Evolutionary conservation across 192 early-diverging fungal genomes (phyloP), one percentile per base, ranked within the genome.

Genomic region (Linnemannia schmuckeri): DNA sequence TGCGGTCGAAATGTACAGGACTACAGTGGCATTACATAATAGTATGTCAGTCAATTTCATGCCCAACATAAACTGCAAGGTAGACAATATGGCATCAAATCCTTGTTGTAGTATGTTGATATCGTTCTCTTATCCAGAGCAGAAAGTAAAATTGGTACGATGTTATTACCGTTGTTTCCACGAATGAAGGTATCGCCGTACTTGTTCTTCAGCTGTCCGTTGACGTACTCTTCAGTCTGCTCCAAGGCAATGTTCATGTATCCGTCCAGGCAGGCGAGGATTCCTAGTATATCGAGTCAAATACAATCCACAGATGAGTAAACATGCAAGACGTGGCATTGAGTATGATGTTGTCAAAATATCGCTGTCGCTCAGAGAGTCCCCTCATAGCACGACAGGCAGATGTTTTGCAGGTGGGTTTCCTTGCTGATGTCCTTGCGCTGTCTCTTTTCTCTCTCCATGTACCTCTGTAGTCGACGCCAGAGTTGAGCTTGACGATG

Each of bases 171-270:
- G 88, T 98, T 98, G 90, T 99, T 99, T 76, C 98, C 98, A 15
- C 98, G 95, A 89, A 99, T 97, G 89, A 99, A 99, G 4, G 94
- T 94, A 78, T 99, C 98, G 33, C 97, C 97, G 85, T 98, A 99
- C 72, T 91, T 94, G 90, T 98, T 97, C 77, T 95, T 97, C 44
- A 97, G 89, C 74, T 95, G 91, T n/a, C 98, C 98, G 85, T 98
- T 95, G 40, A 98, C 97, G 73, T 95, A 98, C 89, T 99, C 98
- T 81, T 98, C 95, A 8, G 97, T 98, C 76, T 97, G 93, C 90
- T 98, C 98, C 86, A 99, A 77, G 18, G 97, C 98, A 91, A 99
- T 98, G 89, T 99, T 98, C 98, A 97, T 97, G 79, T 97, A 99
- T 17, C 97, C 97, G 86, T 99, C 97, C 77, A 99, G 86, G 88